These are phyloP conservation scores for Pseudocercospora macadamiae DNA, from an alignment of 2,329 filamentous ascomycete genomes.

Conservation along the genomic window DNA sequence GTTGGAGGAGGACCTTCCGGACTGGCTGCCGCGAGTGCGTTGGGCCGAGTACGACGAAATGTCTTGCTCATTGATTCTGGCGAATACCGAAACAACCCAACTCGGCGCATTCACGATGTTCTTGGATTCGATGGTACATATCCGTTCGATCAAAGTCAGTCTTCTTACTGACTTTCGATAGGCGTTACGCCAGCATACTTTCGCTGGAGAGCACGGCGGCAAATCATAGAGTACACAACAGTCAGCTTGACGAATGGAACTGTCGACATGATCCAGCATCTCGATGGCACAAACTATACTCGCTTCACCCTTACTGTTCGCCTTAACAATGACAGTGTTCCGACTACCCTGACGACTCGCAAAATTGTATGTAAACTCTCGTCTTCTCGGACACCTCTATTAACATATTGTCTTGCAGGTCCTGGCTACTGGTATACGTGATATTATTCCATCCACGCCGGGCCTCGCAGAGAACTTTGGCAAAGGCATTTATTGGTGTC, in stretches of 20 bases:
- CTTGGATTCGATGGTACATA: constrained; percentile 26
- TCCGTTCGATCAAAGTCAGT: no score
- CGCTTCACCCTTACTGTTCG: constrained; percentile 12
- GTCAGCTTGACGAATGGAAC: constrained; percentile 18
- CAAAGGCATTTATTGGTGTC: constrained; percentile 29
- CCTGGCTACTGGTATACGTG: constrained; percentile 28
- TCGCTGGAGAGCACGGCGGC: constrained; percentile 22
- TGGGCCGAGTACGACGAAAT: constrained; percentile 27
- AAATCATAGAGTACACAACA: constrained; percentile 26
- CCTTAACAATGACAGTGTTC: constrained; percentile 8
- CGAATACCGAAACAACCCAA: constrained; percentile 30
- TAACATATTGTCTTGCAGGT: no score
- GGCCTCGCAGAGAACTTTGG: constrained; percentile 30
- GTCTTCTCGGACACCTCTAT: no score
- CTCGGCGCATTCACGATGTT: constrained; percentile 24
- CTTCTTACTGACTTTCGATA: no score
- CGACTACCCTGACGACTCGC: constrained; percentile 20
- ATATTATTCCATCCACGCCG: constrained; percentile 25
- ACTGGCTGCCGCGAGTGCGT: constrained; percentile 27
- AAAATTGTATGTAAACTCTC: no score
- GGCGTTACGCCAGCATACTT: constrained; percentile 25
- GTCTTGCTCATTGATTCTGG: constrained; percentile 26
- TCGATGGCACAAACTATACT: constrained; percentile 2
- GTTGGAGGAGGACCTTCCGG: constrained; percentile 27
- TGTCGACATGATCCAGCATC: constrained; percentile 12